A percentile compares a stretch with the other conserved stretches of the same genome.
Evolutionary conservation across 352 stramenopile species (phyloP).

Genomic region (Globisporangium sylvaticum): DNA sequence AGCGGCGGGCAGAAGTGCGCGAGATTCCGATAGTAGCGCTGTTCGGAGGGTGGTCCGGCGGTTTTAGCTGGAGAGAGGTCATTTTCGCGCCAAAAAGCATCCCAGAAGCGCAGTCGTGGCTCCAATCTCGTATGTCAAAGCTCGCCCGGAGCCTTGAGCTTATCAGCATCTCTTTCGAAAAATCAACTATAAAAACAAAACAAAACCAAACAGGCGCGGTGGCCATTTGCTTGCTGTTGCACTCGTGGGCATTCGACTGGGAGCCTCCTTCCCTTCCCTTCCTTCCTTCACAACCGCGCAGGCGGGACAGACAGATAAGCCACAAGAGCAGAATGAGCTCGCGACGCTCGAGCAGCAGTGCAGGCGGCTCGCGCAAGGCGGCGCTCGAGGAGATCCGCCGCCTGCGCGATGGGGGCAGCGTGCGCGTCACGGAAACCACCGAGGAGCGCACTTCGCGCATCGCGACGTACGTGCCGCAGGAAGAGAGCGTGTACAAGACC

Average conservation of each 20-base stretch:
- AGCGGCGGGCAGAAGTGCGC: too few relatives aligned
- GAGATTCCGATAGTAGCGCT: too few relatives aligned
- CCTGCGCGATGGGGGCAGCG: constrained; percentile 46
- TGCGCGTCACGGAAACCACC: not conserved
- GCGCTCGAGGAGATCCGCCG: constrained; percentile 78
- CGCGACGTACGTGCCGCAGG: constrained; percentile 67
- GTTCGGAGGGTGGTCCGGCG: too few relatives aligned
- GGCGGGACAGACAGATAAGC: not conserved
- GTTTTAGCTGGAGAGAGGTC: too few relatives aligned
- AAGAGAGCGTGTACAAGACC: constrained; percentile 82
- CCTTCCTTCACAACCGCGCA: not conserved
- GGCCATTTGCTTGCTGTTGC: not conserved
- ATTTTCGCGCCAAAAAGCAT: too few relatives aligned
- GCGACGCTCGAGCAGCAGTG: constrained; percentile 33
- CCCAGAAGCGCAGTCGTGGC: too few relatives aligned
- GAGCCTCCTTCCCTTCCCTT: not conserved
- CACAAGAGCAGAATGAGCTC: constrained; percentile 46
- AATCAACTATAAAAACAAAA: too few relatives aligned
- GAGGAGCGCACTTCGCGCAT: constrained; percentile 39
- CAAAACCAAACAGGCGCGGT: too few relatives aligned
- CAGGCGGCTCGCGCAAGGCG: constrained; percentile 34
- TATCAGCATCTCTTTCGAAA: too few relatives aligned
- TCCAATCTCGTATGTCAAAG: too few relatives aligned
- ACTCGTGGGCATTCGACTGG: not conserved
- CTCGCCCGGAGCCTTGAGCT: too few relatives aligned